Evolutionary conservation across 805 yeast species (phyloP).

Genomic region (Wickerhamiella spandovensis): DNA sequence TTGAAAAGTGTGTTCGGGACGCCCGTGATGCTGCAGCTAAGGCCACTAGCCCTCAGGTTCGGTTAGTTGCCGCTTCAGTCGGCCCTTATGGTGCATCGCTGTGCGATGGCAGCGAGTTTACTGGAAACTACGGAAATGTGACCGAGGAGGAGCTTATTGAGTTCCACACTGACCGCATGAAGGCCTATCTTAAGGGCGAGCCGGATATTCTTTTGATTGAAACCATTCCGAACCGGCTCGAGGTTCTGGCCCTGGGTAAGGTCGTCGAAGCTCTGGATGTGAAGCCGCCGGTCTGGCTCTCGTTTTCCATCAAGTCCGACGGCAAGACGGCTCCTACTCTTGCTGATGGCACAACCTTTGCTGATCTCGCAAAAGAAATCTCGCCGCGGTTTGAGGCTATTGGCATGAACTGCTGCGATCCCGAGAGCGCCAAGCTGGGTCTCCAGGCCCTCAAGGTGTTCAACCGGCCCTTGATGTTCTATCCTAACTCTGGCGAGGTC

Average conservation of each 20-base stretch:
- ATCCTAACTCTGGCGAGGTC: conserved; percentile 67
- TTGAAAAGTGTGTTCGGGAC: conserved; percentile 12
- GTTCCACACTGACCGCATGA: conserved; percentile 40
- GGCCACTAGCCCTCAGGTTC: neutral
- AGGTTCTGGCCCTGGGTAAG: conserved; percentile 37
- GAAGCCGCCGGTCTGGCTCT: conserved; percentile 32
- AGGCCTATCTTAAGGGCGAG: conserved; percentile 26
- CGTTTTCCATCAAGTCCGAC: conserved; percentile 32
- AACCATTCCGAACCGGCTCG: conserved; percentile 54
- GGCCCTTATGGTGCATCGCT: conserved; percentile 71
- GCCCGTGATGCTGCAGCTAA: conserved; percentile 20
- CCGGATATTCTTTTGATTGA: conserved; percentile 51
- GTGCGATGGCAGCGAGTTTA: conserved; percentile 58
- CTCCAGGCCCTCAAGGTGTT: conserved; percentile 24
- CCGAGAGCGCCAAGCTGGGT: conserved; percentile 30
- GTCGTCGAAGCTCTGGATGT: conserved; percentile 25
- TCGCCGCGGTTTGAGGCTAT: conserved; percentile 25
- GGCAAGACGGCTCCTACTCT: conserved; percentile 17
- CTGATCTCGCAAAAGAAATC: conserved; percentile 27
- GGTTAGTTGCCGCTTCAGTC: conserved; percentile 43
- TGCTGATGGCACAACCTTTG: conserved; percentile 39
- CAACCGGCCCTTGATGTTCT: conserved; percentile 35
- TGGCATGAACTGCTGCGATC: conserved; percentile 60
- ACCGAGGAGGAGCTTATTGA: conserved; percentile 28
- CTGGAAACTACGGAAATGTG: conserved; percentile 45